These are phyloP conservation scores for Dianthus caryophyllus DNA, from an alignment of 148 eudicot species.

Conservation along the genomic window DNA sequence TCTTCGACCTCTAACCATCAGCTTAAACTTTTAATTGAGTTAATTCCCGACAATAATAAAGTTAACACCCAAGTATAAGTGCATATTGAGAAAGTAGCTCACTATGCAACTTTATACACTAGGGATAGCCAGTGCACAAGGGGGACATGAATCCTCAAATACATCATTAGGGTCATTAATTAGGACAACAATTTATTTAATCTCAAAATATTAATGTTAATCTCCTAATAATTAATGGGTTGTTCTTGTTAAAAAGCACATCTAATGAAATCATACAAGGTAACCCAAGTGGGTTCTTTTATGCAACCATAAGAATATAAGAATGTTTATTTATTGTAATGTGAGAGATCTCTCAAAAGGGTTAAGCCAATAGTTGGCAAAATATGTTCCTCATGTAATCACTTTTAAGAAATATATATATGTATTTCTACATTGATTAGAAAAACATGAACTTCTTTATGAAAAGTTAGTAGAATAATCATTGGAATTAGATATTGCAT, in stretches of 20 bases:
- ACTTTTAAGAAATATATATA: neutral
- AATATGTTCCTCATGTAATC: conserved; percentile 20
- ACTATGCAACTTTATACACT: conserved; percentile 17
- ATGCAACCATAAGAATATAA: neutral
- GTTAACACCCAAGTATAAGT: too few species aligned
- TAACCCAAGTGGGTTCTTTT: conserved; percentile 6
- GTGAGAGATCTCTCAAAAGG: conserved; percentile 33
- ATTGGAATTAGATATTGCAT: conserved; percentile 21
- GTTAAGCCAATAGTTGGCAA: conserved; percentile 32
- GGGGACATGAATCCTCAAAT: conserved; percentile 27
- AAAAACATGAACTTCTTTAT: conserved; percentile 9
- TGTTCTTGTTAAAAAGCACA: neutral
- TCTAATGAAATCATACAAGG: conserved; percentile 3
- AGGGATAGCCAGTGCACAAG: conserved; percentile 15
- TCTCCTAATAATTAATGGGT: neutral
- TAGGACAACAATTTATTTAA: conserved; percentile 20
- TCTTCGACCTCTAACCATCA: too few species aligned
- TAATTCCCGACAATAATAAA: too few species aligned
- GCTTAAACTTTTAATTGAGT: too few species aligned
- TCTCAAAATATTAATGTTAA: neutral
- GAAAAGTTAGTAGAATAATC: conserved; percentile 8
- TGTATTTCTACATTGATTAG: neutral
- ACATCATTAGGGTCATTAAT: conserved; percentile 33
- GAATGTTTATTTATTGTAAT: conserved; percentile 1
- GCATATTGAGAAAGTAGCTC: conserved; percentile 17